Base-by-base conservation (phyloP, 768 basidiomycete species). In the Lactifluus rugatus region DNA sequence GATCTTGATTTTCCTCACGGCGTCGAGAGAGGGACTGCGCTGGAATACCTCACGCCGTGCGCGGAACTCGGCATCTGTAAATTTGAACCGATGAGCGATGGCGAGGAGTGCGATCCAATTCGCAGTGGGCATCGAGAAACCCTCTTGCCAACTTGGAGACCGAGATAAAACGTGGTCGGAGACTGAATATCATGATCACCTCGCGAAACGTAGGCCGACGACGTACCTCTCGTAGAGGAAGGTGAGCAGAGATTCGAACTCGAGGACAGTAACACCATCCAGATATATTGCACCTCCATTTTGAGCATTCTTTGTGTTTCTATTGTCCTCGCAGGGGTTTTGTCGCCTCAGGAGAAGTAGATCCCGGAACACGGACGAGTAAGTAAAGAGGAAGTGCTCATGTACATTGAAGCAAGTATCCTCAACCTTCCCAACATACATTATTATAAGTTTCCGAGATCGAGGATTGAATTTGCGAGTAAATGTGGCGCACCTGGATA, bases 1-100 rank as follows among this genome's bases (percentile, higher is more conserved):
- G 9, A 54, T 14, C 44, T 2, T 2, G 2, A 54, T 25, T 11
- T 11, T 19, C 17, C 1, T 26, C 44, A 36, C 53, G 21, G 41
- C 10, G 21, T 36, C 25, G 8, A 54, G 45, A 28, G 44, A 1
- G 1, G n/a, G 47, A 21, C 21, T 44, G 51, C 19, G 28, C 26
- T 32, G 19, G 47, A 48, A 59, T 23, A 54, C 37, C 52, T 59
- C 58, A 37, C 46, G 52, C 23, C n/a, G 36, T 5, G 58, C 58
- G 26, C 58, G 58, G 19, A 1, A 26, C 19, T 48, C 58, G 9
- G 47, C 52, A 14, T 59, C 58, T n/a, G 25, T n/a, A n/a, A 54
- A 31, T 10, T 54, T 31, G 52, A 47, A 54, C 37, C 46, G 23
- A 47, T 54, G 52, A 9, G 52, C 39, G 46, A 54, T 42, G 39